phyloP scores from a whole-genome alignment of 345 rosid genomes.

The Murraya koenigii region DNA sequence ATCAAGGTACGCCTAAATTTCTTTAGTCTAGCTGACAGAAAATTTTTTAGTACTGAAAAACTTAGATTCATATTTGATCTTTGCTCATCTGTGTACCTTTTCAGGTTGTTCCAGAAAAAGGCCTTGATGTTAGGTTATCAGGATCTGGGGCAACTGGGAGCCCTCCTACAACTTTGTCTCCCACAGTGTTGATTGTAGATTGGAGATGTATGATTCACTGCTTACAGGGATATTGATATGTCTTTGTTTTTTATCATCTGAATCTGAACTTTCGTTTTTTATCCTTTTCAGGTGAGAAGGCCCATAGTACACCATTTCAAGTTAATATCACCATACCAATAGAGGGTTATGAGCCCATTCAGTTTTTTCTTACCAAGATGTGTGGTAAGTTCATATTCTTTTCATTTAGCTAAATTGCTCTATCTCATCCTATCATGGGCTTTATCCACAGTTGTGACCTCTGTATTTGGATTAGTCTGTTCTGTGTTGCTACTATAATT shows the following conservation, averaged over 20 bases:
- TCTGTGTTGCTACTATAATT: neutral
- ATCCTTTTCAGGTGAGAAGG: slow-evolving; percentile 58
- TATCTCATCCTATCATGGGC: neutral
- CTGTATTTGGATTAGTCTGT: neutral
- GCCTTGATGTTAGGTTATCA: slow-evolving; percentile 56
- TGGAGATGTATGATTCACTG: slow-evolving; percentile 72
- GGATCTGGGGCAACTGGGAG: slow-evolving; percentile 67
- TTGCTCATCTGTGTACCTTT: slow-evolving; percentile 11
- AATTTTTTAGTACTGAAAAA: slow-evolving; percentile 2
- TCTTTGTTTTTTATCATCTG: slow-evolving; percentile 10
- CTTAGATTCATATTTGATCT: slow-evolving; percentile 7
- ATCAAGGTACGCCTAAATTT: slow-evolving; percentile 41
- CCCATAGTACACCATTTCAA: slow-evolving; percentile 57
- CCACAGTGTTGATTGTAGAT: slow-evolving; percentile 63
- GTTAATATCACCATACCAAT: slow-evolving; percentile 75
- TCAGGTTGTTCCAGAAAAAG: slow-evolving; percentile 74
- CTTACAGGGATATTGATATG: slow-evolving; percentile 9
- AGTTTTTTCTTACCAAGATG: slow-evolving; percentile 75
- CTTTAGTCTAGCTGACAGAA: slow-evolving; percentile 2
- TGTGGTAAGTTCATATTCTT: slow-evolving; percentile 61
- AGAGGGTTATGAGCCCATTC: slow-evolving; percentile 75
- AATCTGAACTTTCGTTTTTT: slow-evolving; percentile 20
- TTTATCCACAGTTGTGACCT: neutral
- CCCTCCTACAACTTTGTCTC: slow-evolving; percentile 85
- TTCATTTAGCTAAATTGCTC: neutral